These are phyloP conservation scores for Paradendryphiella salina DNA, from an alignment of 2,329 filamentous ascomycete genomes.

Conservation along the genomic window DNA sequence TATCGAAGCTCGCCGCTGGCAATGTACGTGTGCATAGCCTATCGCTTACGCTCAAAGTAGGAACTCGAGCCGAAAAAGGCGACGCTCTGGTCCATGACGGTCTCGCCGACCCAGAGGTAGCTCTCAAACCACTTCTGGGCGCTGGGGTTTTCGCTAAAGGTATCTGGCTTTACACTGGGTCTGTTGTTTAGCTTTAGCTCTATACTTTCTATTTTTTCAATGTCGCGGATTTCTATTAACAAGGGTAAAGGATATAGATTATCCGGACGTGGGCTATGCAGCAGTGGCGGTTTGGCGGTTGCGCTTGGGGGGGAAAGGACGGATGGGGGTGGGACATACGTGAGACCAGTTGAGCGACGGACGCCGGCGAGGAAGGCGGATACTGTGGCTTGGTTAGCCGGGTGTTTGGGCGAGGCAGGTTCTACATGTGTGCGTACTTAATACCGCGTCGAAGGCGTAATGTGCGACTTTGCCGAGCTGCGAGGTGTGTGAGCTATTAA, in stretches of 20 bases:
- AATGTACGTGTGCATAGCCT: slow-evolving; percentile 1
- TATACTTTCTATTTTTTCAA: slow-evolving; percentile 8
- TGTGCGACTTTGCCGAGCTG: slow-evolving; percentile 93
- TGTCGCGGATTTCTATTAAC: neutral
- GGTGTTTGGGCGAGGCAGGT: slow-evolving; percentile 1
- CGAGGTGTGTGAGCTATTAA: slow-evolving; percentile 61
- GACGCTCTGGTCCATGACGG: slow-evolving; percentile 97
- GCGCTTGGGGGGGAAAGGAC: neutral
- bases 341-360: slow-evolving; percentile 95
- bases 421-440: slow-evolving; percentile 62
- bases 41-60: slow-evolving; percentile 86
- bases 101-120: slow-evolving; percentile 93
- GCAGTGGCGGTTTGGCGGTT: neutral
- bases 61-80: slow-evolving; percentile 84
- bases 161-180: slow-evolving; percentile 85
- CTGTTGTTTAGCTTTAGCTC: slow-evolving; percentile 47
- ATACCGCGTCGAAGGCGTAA: slow-evolving; percentile 93
- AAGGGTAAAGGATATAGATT: neutral
- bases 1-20: neutral
- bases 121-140: slow-evolving; percentile 87
- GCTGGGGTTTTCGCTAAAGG: slow-evolving; percentile 80
- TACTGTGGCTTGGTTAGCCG: slow-evolving; percentile 58
- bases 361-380: slow-evolving; percentile 96
- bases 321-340: slow-evolving; percentile 64
- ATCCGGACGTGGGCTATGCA: slow-evolving; percentile 3